Conservation (phyloP, 2,329 filamentous ascomycete species). For the Tolypocladium album region DNA sequence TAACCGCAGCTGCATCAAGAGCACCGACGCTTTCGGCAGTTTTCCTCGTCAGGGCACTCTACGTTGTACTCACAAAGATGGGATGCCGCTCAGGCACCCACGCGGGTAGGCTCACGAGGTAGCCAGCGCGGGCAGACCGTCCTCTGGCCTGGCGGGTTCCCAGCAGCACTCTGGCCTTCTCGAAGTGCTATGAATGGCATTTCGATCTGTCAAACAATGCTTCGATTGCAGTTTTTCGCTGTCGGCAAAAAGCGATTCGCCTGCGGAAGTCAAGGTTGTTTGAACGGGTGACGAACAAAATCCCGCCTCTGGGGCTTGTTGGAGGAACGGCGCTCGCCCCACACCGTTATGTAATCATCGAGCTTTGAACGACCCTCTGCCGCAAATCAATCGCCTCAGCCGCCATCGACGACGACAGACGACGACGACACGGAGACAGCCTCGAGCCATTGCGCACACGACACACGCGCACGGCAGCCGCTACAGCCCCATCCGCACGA, state of each 20-base stretch:
- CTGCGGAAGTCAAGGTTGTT: too few species aligned
- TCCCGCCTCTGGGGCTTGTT: not conserved
- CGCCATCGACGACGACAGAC: not conserved
- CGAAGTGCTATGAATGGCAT: too few species aligned
- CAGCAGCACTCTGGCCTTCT: too few species aligned
- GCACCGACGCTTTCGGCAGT: not conserved
- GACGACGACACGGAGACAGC: not conserved
- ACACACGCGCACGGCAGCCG: not conserved
- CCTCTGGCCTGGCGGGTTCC: too few species aligned
- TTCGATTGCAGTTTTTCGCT: too few species aligned
- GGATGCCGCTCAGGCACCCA: too few species aligned
- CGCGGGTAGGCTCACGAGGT: too few species aligned
- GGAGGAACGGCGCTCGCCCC: not conserved
- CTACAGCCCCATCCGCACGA: not conserved
- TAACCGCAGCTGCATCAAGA: not conserved
- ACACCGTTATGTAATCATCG: not conserved
- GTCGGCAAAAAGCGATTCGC: too few species aligned
- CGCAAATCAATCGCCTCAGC: not conserved
- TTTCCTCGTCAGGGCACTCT: not conserved
- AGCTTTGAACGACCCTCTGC: not conserved
- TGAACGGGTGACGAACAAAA: too few species aligned
- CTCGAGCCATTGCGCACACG: not conserved
- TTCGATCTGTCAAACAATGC: too few species aligned
- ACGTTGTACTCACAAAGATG: too few species aligned
- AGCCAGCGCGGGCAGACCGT: too few species aligned